phyloP scores from a whole-genome alignment of 225 moss, liverwort and hornwort species.

The Lunularia cruciata region DNA sequence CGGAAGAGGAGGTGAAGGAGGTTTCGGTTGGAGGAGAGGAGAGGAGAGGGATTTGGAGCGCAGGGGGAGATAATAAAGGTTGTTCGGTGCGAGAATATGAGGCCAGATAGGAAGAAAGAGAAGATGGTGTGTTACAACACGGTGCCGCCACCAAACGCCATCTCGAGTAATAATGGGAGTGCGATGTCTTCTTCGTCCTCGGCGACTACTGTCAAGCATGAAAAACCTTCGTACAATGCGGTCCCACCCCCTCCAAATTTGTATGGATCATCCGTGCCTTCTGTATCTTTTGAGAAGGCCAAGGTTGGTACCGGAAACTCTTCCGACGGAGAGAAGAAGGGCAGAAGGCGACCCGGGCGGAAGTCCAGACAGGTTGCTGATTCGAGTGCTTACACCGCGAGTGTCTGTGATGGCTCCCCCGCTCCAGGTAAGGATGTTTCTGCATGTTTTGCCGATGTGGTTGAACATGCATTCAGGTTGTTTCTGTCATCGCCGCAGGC shows the following conservation, averaged over 20 bases:
- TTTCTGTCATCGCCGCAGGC: too few relatives aligned
- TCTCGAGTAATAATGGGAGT: slow-evolving; percentile 14
- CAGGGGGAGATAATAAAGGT: background rate
- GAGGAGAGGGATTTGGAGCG: background rate
- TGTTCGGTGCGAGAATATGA: slow-evolving; percentile 25
- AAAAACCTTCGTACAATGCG: slow-evolving; percentile 41
- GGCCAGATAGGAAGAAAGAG: slow-evolving; percentile 44
- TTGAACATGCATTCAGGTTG: too few relatives aligned
- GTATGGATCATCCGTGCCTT: slow-evolving; percentile 21
- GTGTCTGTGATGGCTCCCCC: slow-evolving; percentile 10
- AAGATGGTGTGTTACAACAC: slow-evolving; percentile 35
- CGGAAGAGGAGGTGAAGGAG: slow-evolving; percentile 4
- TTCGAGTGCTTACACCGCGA: slow-evolving; percentile 18
- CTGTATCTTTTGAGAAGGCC: slow-evolving; percentile 28
- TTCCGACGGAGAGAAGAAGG: slow-evolving; percentile 46
- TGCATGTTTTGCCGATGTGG: too few relatives aligned
- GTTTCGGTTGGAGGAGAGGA: background rate
- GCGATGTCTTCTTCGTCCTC: slow-evolving; percentile 23
- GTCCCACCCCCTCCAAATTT: slow-evolving; percentile 44
- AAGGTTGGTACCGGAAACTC: slow-evolving; percentile 28
- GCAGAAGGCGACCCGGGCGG: slow-evolving; percentile 46
- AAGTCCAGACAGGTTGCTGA: slow-evolving; percentile 47
- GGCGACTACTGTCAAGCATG: slow-evolving; percentile 17
- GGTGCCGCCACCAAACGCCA: slow-evolving; percentile 14
- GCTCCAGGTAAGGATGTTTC: slow-evolving; percentile 25